Percentiles rank a stretch among this genome's conserved stretches.
phyloP scores from a whole-genome alignment of 208 protist genomes.

The Vickermania spadyakhi region DNA sequence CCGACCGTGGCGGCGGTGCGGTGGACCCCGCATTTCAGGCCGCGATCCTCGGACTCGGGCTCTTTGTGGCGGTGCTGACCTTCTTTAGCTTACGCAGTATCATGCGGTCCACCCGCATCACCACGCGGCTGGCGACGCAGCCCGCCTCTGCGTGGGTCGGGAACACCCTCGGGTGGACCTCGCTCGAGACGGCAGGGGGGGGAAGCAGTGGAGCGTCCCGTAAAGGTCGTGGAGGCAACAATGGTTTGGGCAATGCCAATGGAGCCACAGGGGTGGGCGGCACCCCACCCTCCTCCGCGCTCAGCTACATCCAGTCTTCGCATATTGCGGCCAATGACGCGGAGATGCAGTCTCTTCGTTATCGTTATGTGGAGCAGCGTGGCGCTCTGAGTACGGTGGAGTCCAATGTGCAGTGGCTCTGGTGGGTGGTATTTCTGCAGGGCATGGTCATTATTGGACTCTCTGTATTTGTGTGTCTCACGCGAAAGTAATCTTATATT shows the following conservation, averaged over 20 bases:
- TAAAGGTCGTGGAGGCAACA: neutral
- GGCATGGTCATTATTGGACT: constrained; percentile 19
- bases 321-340: constrained; percentile 50
- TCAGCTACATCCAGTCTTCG: constrained; percentile 57
- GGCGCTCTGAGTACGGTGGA: constrained; percentile 36
- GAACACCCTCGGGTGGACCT: neutral
- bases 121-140: constrained; percentile 6
- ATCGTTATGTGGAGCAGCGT: constrained; percentile 72
- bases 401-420: constrained; percentile 29
- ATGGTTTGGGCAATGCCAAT: neutral
- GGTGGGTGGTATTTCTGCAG: constrained; percentile 35
- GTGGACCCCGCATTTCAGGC: constrained; percentile 37
- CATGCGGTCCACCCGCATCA: constrained; percentile 15
- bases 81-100: constrained; percentile 38
- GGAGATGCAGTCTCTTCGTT: constrained; percentile 66
- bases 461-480: constrained; percentile 11
- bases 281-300: neutral
- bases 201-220: neutral
- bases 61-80: constrained; percentile 47
- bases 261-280: neutral
- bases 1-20: constrained; percentile 1
- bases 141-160: neutral
- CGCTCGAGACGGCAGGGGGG: neutral
- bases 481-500: no score
- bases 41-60: constrained; percentile 39